A percentile compares a stretch with the other conserved stretches of the same genome.
phyloP scores from a whole-genome alignment of 352 stramenopile genomes.

The Globisporangium cystogenes region DNA sequence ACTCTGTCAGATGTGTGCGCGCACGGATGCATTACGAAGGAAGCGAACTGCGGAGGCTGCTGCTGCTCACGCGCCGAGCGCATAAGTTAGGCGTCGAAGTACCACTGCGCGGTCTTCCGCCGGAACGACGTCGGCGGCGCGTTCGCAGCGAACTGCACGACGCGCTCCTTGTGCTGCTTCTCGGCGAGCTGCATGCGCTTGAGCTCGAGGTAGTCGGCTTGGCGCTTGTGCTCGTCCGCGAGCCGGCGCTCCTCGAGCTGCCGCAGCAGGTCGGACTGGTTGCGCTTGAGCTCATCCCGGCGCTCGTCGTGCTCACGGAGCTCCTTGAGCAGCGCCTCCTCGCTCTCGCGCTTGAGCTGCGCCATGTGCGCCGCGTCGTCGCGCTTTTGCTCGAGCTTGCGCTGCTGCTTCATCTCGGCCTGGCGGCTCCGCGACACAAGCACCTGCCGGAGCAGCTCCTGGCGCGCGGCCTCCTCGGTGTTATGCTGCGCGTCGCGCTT shows the following conservation, averaged over 20 bases:
- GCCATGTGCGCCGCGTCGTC: constrained; percentile 62
- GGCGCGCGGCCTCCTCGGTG: constrained; percentile 60
- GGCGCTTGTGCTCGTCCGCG: constrained; percentile 50
- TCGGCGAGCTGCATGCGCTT: constrained; percentile 73
- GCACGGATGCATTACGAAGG: constrained; percentile 5
- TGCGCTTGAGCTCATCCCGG: constrained; percentile 54
- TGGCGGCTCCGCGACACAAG: constrained; percentile 51
- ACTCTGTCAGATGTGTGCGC: no score
- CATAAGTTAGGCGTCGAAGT: constrained; percentile 60
- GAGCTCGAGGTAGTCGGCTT: constrained; percentile 67
- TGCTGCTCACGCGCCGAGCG: no score
- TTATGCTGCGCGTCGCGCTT: constrained; percentile 70
- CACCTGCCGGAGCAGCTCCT: constrained; percentile 71
- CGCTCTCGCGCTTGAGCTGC: constrained; percentile 52
- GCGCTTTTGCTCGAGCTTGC: constrained; percentile 27
- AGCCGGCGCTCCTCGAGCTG: constrained; percentile 49
- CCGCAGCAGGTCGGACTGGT: constrained; percentile 53
- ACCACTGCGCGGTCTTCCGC: constrained; percentile 76
- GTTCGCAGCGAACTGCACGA: constrained; percentile 46
- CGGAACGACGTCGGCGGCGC: constrained; percentile 49
- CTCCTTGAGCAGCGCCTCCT: constrained; percentile 76
- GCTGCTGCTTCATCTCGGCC: constrained; percentile 37
- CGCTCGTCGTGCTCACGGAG: constrained; percentile 69
- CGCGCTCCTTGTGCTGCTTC: constrained; percentile 71
- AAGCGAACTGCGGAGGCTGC: neutral